These are phyloP conservation scores for Neotropicomus parvogracilis DNA, from an alignment of 1,284 basidiomycete species.

Conservation along the genomic window DNA sequence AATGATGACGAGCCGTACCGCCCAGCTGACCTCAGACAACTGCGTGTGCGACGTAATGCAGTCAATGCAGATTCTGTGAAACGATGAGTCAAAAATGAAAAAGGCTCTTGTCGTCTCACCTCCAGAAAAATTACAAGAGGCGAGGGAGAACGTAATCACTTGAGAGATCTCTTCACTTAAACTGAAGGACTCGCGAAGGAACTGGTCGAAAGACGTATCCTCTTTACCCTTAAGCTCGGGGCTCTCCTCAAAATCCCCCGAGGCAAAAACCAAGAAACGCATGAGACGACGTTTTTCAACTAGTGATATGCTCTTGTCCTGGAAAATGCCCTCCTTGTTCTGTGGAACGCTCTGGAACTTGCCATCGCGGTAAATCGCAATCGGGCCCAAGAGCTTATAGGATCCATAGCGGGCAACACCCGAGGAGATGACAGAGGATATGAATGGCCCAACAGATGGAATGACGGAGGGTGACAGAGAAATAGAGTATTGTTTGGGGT, in stretches of 20 bases:
- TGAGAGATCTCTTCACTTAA: constrained; percentile 56
- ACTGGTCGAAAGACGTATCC: constrained; percentile 53
- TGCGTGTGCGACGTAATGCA: constrained; percentile 63
- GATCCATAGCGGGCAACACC: constrained; percentile 89
- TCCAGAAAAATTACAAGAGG: constrained; percentile 53
- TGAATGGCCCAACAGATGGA: constrained; percentile 75
- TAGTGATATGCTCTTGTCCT: constrained; percentile 72
- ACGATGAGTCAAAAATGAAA: constrained; percentile 3
- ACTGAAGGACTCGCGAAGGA: constrained; percentile 60
- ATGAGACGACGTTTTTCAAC: constrained; percentile 90
- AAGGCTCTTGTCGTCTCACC: constrained; percentile 41
- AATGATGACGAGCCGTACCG: constrained; percentile 90
- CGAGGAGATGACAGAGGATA: constrained; percentile 77
- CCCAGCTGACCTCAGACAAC: constrained; percentile 78
- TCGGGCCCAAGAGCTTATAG: constrained; percentile 81
- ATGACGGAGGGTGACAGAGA: constrained; percentile 83
- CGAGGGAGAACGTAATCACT: constrained; percentile 70
- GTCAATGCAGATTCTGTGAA: constrained; percentile 58
- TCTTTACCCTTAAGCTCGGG: constrained; percentile 60
- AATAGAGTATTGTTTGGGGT: constrained; percentile 78
- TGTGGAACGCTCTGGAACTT: constrained; percentile 72
- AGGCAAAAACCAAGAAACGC: constrained; percentile 85
- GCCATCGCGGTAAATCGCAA: constrained; percentile 57
- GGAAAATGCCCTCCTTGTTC: constrained; percentile 94
- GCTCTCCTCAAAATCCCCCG: constrained; percentile 67